Percentiles rank a stretch among this genome's conserved stretches.
These are phyloP conservation scores for Candida tunisiensis DNA, from an alignment of 1,139 yeast species.

Conservation along the genomic window DNA sequence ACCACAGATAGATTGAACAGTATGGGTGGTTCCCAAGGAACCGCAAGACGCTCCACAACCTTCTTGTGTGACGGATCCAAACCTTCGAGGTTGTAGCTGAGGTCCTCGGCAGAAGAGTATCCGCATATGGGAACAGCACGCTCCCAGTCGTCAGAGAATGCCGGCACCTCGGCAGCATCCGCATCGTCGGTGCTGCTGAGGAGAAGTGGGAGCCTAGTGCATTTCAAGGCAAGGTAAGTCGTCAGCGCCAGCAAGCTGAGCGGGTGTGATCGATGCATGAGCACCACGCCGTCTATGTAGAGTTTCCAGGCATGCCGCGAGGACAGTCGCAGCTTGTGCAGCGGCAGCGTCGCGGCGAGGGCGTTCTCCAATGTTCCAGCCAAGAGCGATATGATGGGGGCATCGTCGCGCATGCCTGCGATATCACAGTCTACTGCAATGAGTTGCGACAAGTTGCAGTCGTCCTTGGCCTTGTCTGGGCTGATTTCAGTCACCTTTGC, in stretches of 20 bases:
- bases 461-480: slow-evolving; percentile 6
- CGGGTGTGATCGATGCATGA: slow-evolving; percentile 58
- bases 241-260: slow-evolving; percentile 65
- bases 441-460: too few relatives aligned
- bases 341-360: slow-evolving; percentile 21
- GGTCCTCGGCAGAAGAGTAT: too few relatives aligned
- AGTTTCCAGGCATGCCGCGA: slow-evolving; percentile 60
- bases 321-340: slow-evolving; percentile 42
- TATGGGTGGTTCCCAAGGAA: slow-evolving; percentile 64
- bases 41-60: too few relatives aligned
- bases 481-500: slow-evolving; percentile 48
- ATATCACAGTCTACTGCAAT: slow-evolving; percentile 65
- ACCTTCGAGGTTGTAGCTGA: too few relatives aligned
- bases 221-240: slow-evolving; percentile 60
- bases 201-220: slow-evolving; percentile 61
- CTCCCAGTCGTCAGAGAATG: slow-evolving; percentile 80
- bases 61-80: slow-evolving; percentile 1
- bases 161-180: slow-evolving; percentile 66
- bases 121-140: slow-evolving; percentile 31
- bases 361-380: slow-evolving; percentile 23
- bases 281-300: slow-evolving; percentile 60
- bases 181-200: slow-evolving; percentile 41
- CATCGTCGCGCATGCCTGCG: slow-evolving; percentile 19
- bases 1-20: slow-evolving; percentile 60
- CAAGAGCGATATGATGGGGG: slow-evolving; percentile 21